Percentiles rank a stretch among this genome's conserved stretches.
These are phyloP conservation scores for Tripterygium wilfordii DNA, from an alignment of 177 flowering plant species.

Conservation along the genomic window DNA sequence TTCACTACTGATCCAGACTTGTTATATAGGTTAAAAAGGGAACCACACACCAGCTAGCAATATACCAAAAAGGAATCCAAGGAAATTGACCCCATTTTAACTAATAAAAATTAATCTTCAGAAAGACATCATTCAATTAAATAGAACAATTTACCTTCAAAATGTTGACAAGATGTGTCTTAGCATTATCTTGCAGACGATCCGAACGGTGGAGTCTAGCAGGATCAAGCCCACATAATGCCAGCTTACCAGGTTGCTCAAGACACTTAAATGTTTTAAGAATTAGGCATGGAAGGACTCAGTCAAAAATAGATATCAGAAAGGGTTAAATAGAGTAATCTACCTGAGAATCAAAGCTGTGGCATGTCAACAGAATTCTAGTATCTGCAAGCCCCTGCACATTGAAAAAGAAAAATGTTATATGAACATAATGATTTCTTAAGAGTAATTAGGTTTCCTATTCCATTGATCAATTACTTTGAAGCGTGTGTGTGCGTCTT, in stretches of 20 bases:
- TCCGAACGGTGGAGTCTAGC: slow-evolving; percentile 63
- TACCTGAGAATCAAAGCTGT: slow-evolving; percentile 52
- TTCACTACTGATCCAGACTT: too few species aligned
- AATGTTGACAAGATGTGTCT: slow-evolving; percentile 52
- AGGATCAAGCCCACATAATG: slow-evolving; percentile 80
- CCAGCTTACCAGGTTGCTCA: slow-evolving; percentile 69
- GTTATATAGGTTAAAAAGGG: not conserved
- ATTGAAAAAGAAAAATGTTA: not conserved
- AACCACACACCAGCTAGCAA: not conserved
- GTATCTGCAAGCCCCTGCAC: slow-evolving; percentile 59
- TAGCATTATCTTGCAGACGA: slow-evolving; percentile 68
- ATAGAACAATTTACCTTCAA: slow-evolving; percentile 51
- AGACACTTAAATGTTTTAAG: slow-evolving; percentile 33
- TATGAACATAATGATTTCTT: not conserved
- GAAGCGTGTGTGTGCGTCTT: too few species aligned
- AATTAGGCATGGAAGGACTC: not conserved
- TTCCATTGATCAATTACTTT: not conserved
- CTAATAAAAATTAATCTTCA: not conserved
- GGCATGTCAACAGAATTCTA: slow-evolving; percentile 68
- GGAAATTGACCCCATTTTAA: not conserved
- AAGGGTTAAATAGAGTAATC: slow-evolving; percentile 7
- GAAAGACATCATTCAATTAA: not conserved
- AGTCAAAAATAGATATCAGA: not conserved
- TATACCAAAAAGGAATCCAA: not conserved
- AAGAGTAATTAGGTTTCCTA: not conserved